phyloP scores from a whole-genome alignment of 2,329 filamentous ascomycete genomes.

The Pleomassaria siparia region DNA sequence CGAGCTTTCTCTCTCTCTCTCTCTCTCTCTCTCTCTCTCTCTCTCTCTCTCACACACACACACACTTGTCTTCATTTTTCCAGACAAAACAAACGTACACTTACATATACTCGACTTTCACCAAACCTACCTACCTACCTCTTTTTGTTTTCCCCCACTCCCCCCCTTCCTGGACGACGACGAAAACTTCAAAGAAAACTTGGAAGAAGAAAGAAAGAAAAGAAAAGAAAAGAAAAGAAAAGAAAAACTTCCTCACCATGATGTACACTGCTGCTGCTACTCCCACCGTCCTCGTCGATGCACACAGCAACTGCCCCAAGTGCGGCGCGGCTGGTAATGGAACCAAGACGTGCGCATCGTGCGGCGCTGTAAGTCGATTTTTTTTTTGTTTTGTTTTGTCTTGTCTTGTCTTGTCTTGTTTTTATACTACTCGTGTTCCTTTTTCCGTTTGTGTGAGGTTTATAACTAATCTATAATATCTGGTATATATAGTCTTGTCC shows the following conservation, averaged over 20 bases:
- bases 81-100: not conserved
- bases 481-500: too few species aligned
- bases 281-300: constrained; percentile 33
- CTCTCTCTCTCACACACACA: not conserved
- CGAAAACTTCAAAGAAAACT: too few species aligned
- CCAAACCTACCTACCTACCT: not conserved
- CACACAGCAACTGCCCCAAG: constrained; percentile 41
- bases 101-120: not conserved
- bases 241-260: too few species aligned
- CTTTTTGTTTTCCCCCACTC: too few species aligned
- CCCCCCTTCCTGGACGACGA: too few species aligned
- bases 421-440: too few species aligned
- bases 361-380: constrained; percentile 41
- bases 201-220: too few species aligned
- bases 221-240: too few species aligned
- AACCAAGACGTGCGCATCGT: constrained; percentile 41
- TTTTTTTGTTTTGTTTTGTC: too few species aligned
- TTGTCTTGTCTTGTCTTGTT: too few species aligned
- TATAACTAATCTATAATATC: too few species aligned
- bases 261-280: constrained; percentile 35
- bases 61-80: constrained; percentile 3
- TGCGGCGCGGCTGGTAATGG: constrained; percentile 39
- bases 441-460: too few species aligned
- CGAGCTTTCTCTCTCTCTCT: not conserved
- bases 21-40: not conserved